Base-by-base conservation (phyloP, 108 stramenopile genomes). In the Nitzschia putrida region DNA sequence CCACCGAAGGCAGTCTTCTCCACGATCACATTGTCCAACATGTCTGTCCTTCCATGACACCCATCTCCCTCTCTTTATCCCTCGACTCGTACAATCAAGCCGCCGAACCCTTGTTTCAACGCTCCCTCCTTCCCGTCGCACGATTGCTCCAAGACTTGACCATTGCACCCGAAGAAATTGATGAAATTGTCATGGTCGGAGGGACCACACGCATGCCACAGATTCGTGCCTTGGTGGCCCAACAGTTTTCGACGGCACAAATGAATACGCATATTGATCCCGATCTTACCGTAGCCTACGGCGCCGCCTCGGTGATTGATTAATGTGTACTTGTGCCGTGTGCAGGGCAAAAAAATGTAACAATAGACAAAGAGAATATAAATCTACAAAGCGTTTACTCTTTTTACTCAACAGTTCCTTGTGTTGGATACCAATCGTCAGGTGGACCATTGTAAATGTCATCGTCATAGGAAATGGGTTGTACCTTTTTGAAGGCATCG, bases 181-280 rank as follows among this genome's bases (percentile, higher is more conserved):
- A 99, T 72, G 98, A 99, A 74, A 94, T 97, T 44, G 98, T 99
- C 25, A 92, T 98, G 95, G 98, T 99, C 22, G 98, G 98, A 44
- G 98, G 98, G 1, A 97, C 95, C 23, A 97, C 93, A 9, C 74
- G 90, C 56, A 97, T 97, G 94, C 96, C 96, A 21, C 85, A 90
- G 74, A 87, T 98, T 52, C 84, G 96, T 58, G 79, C 85, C 37
- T 57, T 96, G 26, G 93, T 98, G n/a, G 78, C 77, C 24, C 56
- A 73, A 16, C 91, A 84, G 57, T 77, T 98, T 29, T 68, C 71
- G 14, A 78, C 73, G 53, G 83, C 89, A 34, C 69, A 78, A 22
- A 61, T 98, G 42, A 97, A 97, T 67, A 89, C 90, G 1, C 89
- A 96, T 49, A 97, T 97, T 67, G 98, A 99, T 77, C 98, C 98